Conservation (phyloP, 1,284 basidiomycete genomes). For the Cystobasidium sp. region DNA sequence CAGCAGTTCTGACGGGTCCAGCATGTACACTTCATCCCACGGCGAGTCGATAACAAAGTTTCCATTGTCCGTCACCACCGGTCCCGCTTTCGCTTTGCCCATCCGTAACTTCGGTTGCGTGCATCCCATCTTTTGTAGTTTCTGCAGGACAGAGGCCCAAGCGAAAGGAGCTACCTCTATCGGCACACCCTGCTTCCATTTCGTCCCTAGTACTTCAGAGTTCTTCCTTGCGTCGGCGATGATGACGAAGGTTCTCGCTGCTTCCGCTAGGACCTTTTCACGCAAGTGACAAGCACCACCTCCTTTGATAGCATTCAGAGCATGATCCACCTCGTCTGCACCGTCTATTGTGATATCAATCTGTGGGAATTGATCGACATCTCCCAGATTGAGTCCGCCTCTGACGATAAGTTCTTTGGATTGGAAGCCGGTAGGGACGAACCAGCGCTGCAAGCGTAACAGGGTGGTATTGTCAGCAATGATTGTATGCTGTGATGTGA, state of each 20-base stretch:
- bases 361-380: slow-evolving; percentile 82
- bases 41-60: slow-evolving; percentile 91
- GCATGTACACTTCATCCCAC: slow-evolving; percentile 72
- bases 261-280: slow-evolving; percentile 94
- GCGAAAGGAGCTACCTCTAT: slow-evolving; percentile 97
- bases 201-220: slow-evolving; percentile 45
- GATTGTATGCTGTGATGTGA: neutral
- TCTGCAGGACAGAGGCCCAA: slow-evolving; percentile 77
- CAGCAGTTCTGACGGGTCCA: slow-evolving; percentile 65
- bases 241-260: slow-evolving; percentile 88
- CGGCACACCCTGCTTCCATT: slow-evolving; percentile 73
- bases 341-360: slow-evolving; percentile 92
- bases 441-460: slow-evolving; percentile 63
- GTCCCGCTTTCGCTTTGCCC: slow-evolving; percentile 56
- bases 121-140: slow-evolving; percentile 63
- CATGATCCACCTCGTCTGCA: slow-evolving; percentile 66
- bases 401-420: slow-evolving; percentile 91
- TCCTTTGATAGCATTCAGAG: slow-evolving; percentile 95
- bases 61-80: slow-evolving; percentile 58
- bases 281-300: slow-evolving; percentile 95
- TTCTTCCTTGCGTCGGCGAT: slow-evolving; percentile 93
- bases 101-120: slow-evolving; percentile 74
- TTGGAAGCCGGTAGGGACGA: slow-evolving; percentile 95
- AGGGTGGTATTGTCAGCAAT: neutral
- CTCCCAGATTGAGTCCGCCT: slow-evolving; percentile 79